Conservation (phyloP, 495 filamentous ascomycete genomes). For the Glarea lozoyensis region DNA sequence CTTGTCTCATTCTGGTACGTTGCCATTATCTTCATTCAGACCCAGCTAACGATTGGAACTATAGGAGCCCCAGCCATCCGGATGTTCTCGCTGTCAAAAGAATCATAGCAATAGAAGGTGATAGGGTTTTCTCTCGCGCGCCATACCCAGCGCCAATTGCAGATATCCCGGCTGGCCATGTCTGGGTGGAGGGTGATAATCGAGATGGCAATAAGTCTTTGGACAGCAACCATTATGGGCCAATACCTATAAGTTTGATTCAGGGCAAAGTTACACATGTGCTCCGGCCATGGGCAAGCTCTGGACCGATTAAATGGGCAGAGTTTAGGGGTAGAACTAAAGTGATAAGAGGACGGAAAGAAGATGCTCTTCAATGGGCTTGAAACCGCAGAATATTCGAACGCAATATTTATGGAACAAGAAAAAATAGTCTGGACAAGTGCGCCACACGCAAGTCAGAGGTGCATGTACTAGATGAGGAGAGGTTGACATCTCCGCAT, state of each 20-base stretch:
- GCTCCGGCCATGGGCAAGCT: constrained; percentile 47
- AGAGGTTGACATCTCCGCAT: too few species aligned
- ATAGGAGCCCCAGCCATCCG: constrained; percentile 55
- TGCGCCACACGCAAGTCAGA: too few species aligned
- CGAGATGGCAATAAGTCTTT: constrained; percentile 41
- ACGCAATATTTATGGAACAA: too few species aligned
- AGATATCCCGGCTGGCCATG: constrained; percentile 58
- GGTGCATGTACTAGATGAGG: too few species aligned
- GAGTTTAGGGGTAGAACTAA: constrained; percentile 26
- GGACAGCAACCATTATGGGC: constrained; percentile 73
- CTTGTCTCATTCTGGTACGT: constrained; percentile 43
- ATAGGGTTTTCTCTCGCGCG: constrained; percentile 50
- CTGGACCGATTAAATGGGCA: constrained; percentile 42
- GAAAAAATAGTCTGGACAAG: too few species aligned
- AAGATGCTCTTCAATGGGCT: constrained; percentile 24
- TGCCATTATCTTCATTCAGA: background rate
- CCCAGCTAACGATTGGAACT: background rate
- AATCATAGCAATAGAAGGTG: constrained; percentile 60
- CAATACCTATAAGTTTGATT: constrained; percentile 51
- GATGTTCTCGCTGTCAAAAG: constrained; percentile 57
- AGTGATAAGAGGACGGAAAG: constrained; percentile 13
- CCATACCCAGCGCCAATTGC: constrained; percentile 49
- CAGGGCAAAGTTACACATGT: constrained; percentile 54
- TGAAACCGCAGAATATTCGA: background rate
- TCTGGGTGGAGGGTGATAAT: constrained; percentile 74